Evolutionary conservation across 2,329 filamentous ascomycete species (phyloP).

Genomic region (Arthrobotrys pseudoclavata): DNA sequence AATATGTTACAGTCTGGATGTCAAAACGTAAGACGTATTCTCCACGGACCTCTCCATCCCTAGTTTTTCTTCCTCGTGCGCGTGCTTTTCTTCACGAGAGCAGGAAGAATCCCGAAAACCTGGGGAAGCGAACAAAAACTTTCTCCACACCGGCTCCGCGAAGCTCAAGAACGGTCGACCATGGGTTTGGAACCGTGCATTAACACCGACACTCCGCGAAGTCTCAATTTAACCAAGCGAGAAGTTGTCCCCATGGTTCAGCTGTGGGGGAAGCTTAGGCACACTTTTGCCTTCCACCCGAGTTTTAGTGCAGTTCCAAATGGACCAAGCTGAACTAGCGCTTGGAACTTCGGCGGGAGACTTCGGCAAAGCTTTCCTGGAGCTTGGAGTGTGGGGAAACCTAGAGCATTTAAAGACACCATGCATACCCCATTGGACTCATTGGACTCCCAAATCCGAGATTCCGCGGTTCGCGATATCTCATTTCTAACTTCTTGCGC

Average conservation of each 20-base stretch:
- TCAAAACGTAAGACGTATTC: neutral
- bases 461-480: conserved; percentile 34
- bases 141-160: conserved; percentile 17
- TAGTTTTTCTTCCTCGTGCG: neutral
- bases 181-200: conserved; percentile 37
- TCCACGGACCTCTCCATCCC: conserved; percentile 29
- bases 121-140: conserved; percentile 31
- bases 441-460: conserved; percentile 33
- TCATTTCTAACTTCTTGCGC: neutral
- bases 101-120: conserved; percentile 32
- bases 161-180: conserved; percentile 18
- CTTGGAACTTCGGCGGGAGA: conserved; percentile 22
- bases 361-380: conserved; percentile 33
- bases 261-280: conserved; percentile 22
- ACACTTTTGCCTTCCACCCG: conserved; percentile 19
- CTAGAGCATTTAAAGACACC: conserved; percentile 44
- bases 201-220: conserved; percentile 51
- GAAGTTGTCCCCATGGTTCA: conserved; percentile 23
- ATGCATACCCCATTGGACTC: conserved; percentile 1
- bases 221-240: conserved; percentile 21
- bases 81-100: neutral
- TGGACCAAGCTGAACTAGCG: conserved; percentile 19
- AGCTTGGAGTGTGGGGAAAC: conserved; percentile 16
- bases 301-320: neutral
- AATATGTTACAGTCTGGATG: neutral